These are phyloP conservation scores for Pythium biforme DNA, from an alignment of 352 stramenopile species.

Conservation along the genomic window DNA sequence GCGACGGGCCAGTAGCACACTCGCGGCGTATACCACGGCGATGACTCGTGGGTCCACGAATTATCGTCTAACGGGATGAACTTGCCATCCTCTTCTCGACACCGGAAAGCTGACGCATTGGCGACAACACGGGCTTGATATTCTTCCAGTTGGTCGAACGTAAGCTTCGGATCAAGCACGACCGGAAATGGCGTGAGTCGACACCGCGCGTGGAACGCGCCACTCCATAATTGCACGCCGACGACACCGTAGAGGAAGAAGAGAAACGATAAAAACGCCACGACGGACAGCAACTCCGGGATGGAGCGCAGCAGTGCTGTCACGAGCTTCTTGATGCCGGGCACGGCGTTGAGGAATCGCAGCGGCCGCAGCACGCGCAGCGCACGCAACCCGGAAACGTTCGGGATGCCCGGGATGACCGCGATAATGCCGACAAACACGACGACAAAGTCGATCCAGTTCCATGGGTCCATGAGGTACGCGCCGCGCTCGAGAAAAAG, in stretches of 20 bases:
- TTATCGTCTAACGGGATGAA: constrained; percentile 32
- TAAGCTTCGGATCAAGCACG: constrained; percentile 38
- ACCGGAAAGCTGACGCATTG: constrained; percentile 38
- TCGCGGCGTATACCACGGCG: constrained; percentile 52
- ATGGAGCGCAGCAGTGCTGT: constrained; percentile 52
- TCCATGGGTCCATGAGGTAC: constrained; percentile 87
- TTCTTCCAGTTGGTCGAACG: constrained; percentile 28
- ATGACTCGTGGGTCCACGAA: constrained; percentile 46
- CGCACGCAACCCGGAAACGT: constrained; percentile 37
- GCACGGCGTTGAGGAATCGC: constrained; percentile 46
- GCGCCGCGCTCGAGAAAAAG: constrained; percentile 50
- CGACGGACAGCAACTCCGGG: constrained; percentile 45
- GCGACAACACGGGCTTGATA: constrained; percentile 36
- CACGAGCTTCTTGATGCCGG: constrained; percentile 61
- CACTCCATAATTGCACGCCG: constrained; percentile 79
- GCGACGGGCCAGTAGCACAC: constrained; percentile 91
- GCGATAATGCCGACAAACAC: constrained; percentile 65
- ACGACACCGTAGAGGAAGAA: constrained; percentile 75
- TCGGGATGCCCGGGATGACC: constrained; percentile 42
- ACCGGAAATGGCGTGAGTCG: constrained; percentile 68
- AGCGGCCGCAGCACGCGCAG: constrained; percentile 41
- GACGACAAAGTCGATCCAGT: constrained; percentile 89
- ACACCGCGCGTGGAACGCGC: constrained; percentile 61
- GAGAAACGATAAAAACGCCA: constrained; percentile 49
- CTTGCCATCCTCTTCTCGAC: constrained; percentile 32